A percentile compares a stretch with the other conserved stretches of the same genome.
Evolutionary conservation across 208 protist species (phyloP).

Genomic region (Trypanosoma rangeli): DNA sequence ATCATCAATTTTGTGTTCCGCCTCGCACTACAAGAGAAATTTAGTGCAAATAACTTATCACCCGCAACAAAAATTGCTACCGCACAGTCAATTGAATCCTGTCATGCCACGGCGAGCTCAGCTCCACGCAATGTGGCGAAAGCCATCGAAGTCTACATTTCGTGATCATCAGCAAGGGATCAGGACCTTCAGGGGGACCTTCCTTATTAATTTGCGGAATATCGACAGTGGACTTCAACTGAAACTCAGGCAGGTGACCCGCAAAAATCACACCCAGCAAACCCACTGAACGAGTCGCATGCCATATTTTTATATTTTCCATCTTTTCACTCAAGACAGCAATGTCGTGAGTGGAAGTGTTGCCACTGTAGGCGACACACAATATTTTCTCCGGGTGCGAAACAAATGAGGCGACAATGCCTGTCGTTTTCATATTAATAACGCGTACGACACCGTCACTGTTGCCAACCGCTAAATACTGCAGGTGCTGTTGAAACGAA

Average conservation of each 20-base stretch:
- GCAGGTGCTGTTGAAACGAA: slow-evolving; percentile 67
- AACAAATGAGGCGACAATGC: slow-evolving; percentile 56
- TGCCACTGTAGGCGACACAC: slow-evolving; percentile 75
- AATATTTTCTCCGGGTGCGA: slow-evolving; percentile 53
- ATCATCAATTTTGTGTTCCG: background rate
- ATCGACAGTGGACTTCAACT: slow-evolving; percentile 18
- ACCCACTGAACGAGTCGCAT: slow-evolving; percentile 27
- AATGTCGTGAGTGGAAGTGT: slow-evolving; percentile 64
- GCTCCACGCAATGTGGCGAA: slow-evolving; percentile 79
- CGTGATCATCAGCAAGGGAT: slow-evolving; percentile 27
- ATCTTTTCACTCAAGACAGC: slow-evolving; percentile 66
- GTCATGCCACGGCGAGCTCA: slow-evolving; percentile 72
- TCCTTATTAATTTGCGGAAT: slow-evolving; percentile 13
- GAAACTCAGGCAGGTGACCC: slow-evolving; percentile 24
- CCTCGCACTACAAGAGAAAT: background rate
- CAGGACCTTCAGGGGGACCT: slow-evolving; percentile 2
- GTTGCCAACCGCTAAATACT: slow-evolving; percentile 67
- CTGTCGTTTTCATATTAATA: slow-evolving; percentile 63
- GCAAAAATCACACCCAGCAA: slow-evolving; percentile 26
- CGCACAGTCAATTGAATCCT: slow-evolving; percentile 46
- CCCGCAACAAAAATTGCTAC: slow-evolving; percentile 5
- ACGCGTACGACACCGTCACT: slow-evolving; percentile 63
- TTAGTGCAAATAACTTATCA: background rate
- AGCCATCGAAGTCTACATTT: slow-evolving; percentile 72
- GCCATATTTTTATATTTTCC: slow-evolving; percentile 68